Evolutionary conservation across 768 basidiomycete genomes (phyloP), one percentile per base, ranked within the genome.

Genomic region (Fomitopsis pulvina): DNA sequence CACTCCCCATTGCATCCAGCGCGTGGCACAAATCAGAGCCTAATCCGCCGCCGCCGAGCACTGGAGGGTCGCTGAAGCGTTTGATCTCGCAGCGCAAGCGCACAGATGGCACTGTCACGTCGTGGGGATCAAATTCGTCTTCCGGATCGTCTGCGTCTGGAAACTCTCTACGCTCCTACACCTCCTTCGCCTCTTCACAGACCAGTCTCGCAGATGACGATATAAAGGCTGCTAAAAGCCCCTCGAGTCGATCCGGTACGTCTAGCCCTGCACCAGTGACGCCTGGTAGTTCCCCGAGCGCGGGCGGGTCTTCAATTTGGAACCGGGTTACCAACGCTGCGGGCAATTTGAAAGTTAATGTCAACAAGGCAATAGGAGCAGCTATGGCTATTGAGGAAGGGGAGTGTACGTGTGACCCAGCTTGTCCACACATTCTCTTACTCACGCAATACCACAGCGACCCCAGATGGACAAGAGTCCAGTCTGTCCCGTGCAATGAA

Each of bases 401-500:
- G 22, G 77, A 78, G 75, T 73, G 77, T 73, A 53, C 53, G 52
- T 41, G 27, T 30, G 12, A 22, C 51, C n/a, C 28, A 41, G 46
- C n/a, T 38, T 28, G 34, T 7, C 18, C 16, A 24, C 16, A 20
- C 28, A 32, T 24, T 12, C 14, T 37, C 27, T 12, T 46, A 5
- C n/a, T 16, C 47, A 26, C 32, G 30, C 5, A 28, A 41, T 47
- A 8, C 39, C 44, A 16, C 60, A 78, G 78, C 69, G 44, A 76
- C 76, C 25, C 77, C 75, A 3, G 69, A 72, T 9, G 81, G 80
- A 24, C 68, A 73, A 40, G 83, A 85, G 53, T 79, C 78, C 4
- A 78, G 78, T 29, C 71, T 86, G 28, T 75, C 74, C 3, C 73
- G 73, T n/a, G 79, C 78, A 4, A 77, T 85, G 79, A 83, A 82